Evolutionary conservation across 306 rosid genomes (phyloP), one percentile per base, ranked within the genome.

Genomic region (Prunus dulcis): DNA sequence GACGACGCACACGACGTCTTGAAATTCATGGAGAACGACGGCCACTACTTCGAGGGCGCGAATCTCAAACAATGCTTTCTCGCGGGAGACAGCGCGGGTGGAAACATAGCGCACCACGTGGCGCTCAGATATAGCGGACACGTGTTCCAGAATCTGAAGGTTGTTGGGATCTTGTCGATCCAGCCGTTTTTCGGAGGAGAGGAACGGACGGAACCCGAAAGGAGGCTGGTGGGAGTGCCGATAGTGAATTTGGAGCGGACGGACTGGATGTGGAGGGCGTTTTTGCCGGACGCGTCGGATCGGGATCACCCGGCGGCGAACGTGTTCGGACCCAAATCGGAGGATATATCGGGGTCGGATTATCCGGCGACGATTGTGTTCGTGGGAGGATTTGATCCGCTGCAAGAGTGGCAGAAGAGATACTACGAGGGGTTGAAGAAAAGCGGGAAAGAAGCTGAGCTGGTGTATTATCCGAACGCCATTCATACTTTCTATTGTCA

Each of bases 181-280:
- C 88, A 84, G 50, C 85, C 88, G 2, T 84, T 81, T 15, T 81
- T 75, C 46, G 83, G 85, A 0, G 85, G 71, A 7, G 81, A 84
- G 49, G 85, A 84, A 12, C 52, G 79, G 60, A 77, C 76, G 0
- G 81, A 81, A 22, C 71, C 88, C 9, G 88, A 84, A 57, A 78
- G 4, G 2, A 74, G 65, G 15, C 14, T 76, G 3, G 1, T 60
- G 2, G 20, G 13, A 0, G 58, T 25, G 18, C 73, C 79, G 8
- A 3, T 79, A 1, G 8, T 84, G 5, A 25, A 10, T 0, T 1
- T 32, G 49, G 58, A 17, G 12, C 1, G 50, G 0, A 19, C 67
- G 12, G 83, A 81, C 46, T 75, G 81, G 84, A 17, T 64, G 12
- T 85, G 84, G 84, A 85, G 50, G 76, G 79, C 61, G 4, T 71